Base-by-base conservation (phyloP, 2,329 filamentous ascomycete species). In the Aspergillus eucalypticola region DNA sequence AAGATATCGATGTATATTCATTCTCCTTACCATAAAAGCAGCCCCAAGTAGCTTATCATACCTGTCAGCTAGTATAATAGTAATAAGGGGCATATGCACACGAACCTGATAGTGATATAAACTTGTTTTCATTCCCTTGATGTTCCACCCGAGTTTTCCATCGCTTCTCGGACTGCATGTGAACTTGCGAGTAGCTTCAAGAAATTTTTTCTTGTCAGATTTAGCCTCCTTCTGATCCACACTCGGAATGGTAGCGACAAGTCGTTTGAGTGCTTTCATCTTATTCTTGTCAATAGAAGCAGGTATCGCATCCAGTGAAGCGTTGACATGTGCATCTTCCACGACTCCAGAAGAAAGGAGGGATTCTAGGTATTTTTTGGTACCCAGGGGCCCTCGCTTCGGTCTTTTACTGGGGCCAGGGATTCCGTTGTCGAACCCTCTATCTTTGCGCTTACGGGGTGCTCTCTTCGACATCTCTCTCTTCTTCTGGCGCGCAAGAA, bases 91-190 rank as follows among this genome's bases (percentile, higher is more conserved):
- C 3, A 44, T 6, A 52, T 8, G 8, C 8, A 8, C 5, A 25
- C 63, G 17, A 57, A 73, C 73, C 67, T 78, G 76, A 57, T 77
- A 71, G 57, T 75, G 66, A 42, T 71, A 74, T 4, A 78, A 56
- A 19, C 70, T 71, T 2, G 71, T 71, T 10, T 67, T 68, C 60
- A 78, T 68, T 2, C 72, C 70, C 27, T 63, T 65, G 2, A 76
- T 67, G 25, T 60, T 66, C 73, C 74, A 79, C 1, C 68, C 70
- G 0, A 69, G 70, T 13, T 69, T 58, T 1, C 69, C 69, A 50
- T 77, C 70, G 23, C 61, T 60, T 56, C 55, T 71, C 0, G 73
- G 68, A 1, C 50, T 51, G 7, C 60, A 62, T 0, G 55, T 64
- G 41, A 79, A 78, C 25, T 68, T 70, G 46, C 58, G 69, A 1